These are phyloP conservation scores for Tulasnella sp. DNA, from an alignment of 768 basidiomycete genomes.

Conservation along the genomic window DNA sequence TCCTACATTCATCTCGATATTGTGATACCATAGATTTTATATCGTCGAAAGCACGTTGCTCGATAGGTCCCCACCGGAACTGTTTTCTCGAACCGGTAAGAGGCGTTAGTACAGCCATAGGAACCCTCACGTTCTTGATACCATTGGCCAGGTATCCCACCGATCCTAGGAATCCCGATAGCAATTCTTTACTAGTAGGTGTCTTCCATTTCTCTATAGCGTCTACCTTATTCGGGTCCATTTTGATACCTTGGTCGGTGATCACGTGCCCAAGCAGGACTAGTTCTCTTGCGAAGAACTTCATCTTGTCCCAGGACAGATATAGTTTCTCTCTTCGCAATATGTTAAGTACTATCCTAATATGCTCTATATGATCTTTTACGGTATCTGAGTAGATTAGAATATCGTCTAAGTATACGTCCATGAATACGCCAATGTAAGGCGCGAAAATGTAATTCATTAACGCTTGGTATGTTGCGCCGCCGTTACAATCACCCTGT, in stretches of 20 bases:
- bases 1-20: slow-evolving; percentile 32
- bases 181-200: too few relatives aligned
- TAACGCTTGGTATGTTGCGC: slow-evolving; percentile 39
- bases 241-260: too few relatives aligned
- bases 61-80: slow-evolving; percentile 37
- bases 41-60: slow-evolving; percentile 40
- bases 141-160: too few relatives aligned
- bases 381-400: too few relatives aligned
- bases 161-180: too few relatives aligned
- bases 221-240: too few relatives aligned
- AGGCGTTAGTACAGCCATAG: slow-evolving; percentile 41
- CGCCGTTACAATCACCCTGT: slow-evolving; percentile 37
- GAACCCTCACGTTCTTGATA: slow-evolving; percentile 39
- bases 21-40: slow-evolving; percentile 34
- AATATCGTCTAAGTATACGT: slow-evolving; percentile 48
- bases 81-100: slow-evolving; percentile 32
- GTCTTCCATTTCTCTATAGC: too few relatives aligned
- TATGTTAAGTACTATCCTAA: too few relatives aligned
- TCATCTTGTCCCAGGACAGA: too few relatives aligned
- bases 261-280: slow-evolving; percentile 41
- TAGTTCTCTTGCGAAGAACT: slow-evolving; percentile 37
- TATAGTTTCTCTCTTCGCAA: too few relatives aligned
- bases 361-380: too few relatives aligned
- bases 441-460: slow-evolving; percentile 40
- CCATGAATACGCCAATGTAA: slow-evolving; percentile 43